phyloP scores from a whole-genome alignment of 257 asterid genomes.

The Galeopsis tetrahit region DNA sequence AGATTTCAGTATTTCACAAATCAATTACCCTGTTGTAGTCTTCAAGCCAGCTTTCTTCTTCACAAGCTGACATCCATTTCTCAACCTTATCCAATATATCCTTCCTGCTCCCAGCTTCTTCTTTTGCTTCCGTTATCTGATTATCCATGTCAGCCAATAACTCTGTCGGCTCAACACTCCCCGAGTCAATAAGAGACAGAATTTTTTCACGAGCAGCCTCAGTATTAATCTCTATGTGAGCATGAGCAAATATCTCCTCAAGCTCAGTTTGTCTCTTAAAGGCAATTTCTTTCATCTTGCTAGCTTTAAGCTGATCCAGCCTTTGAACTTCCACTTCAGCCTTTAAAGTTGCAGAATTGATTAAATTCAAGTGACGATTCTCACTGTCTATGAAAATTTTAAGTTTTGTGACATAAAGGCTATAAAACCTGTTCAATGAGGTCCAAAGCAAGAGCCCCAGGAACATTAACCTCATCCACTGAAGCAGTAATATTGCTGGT shows the following conservation, averaged over 20 bases:
- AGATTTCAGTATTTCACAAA: not conserved
- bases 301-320: constrained; percentile 91
- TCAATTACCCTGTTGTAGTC: constrained; percentile 85
- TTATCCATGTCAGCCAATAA: constrained; percentile 90
- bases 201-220: constrained; percentile 84
- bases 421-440: constrained; percentile 78
- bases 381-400: constrained; percentile 4
- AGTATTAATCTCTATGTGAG: constrained; percentile 85
- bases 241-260: constrained; percentile 83
- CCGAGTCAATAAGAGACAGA: constrained; percentile 80
- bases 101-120: constrained; percentile 87
- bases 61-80: constrained; percentile 97
- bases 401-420: constrained; percentile 12
- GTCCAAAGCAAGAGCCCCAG: constrained; percentile 91
- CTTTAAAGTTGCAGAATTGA: constrained; percentile 44
- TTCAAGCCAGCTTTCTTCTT: constrained; percentile 98
- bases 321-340: constrained; percentile 97
- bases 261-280: constrained; percentile 91
- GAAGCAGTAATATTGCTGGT: constrained; percentile 84
- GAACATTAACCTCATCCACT: constrained; percentile 79
- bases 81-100: constrained; percentile 98
- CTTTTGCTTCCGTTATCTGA: constrained; percentile 86
- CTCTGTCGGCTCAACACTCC: constrained; percentile 84
- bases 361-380: constrained; percentile 20
- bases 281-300: constrained; percentile 97